These are phyloP conservation scores for Diplodia scrobiculata DNA, from an alignment of 2,329 filamentous ascomycete species.

Conservation along the genomic window DNA sequence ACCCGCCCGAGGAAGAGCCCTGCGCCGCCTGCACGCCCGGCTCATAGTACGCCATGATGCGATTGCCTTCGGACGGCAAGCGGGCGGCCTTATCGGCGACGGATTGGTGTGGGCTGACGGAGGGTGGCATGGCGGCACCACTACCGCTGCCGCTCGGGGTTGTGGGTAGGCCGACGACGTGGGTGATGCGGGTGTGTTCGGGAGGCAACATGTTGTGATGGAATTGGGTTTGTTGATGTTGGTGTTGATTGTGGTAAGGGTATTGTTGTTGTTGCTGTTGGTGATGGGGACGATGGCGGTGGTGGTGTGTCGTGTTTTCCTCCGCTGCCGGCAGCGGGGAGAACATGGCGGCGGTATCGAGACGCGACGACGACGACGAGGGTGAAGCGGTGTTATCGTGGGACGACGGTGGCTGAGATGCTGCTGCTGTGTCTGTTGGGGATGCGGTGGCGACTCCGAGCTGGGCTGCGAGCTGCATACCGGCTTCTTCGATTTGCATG, in stretches of 20 bases:
- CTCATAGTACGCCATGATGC: slow-evolving; percentile 12
- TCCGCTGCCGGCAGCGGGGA: background rate
- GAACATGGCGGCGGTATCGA: slow-evolving; percentile 16
- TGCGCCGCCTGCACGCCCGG: background rate
- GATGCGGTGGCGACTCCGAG: background rate
- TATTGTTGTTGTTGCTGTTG: background rate
- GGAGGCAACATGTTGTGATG: background rate
- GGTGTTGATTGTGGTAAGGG: background rate
- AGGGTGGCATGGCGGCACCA: slow-evolving; percentile 32
- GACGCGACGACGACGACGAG: background rate
- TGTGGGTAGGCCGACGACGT: slow-evolving; percentile 12
- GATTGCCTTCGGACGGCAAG: background rate
- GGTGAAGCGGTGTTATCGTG: slow-evolving; percentile 30
- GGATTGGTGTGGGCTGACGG: background rate
- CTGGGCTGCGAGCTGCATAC: background rate
- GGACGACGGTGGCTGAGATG: slow-evolving; percentile 31
- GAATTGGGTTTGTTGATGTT: background rate
- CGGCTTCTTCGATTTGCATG: slow-evolving; percentile 18
- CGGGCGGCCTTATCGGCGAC: slow-evolving; percentile 1
- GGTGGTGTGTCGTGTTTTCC: background rate
- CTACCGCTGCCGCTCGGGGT: background rate
- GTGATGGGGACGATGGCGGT: background rate
- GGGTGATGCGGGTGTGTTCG: background rate
- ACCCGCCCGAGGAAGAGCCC: no score
- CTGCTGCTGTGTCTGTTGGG: background rate